These are phyloP conservation scores for Opeltia flavorubescens DNA, from an alignment of 495 filamentous ascomycete genomes.

Conservation along the genomic window DNA sequence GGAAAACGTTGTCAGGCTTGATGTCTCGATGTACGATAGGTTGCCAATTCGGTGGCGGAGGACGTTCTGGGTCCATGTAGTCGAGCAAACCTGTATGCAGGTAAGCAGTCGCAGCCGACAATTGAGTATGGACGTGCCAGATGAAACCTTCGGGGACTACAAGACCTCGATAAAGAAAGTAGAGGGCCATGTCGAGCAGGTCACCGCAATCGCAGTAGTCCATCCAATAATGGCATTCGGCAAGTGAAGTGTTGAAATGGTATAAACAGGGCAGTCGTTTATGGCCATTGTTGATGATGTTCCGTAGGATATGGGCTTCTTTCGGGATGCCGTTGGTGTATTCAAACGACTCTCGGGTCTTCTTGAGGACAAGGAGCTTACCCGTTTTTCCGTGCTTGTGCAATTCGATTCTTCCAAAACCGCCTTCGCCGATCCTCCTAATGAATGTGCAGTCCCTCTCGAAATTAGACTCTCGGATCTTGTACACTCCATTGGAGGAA, in stretches of 20 bases:
- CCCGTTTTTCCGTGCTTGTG: background rate
- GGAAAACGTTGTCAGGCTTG: conserved; percentile 3
- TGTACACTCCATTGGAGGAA: background rate
- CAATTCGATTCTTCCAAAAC: background rate
- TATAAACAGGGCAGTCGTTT: background rate
- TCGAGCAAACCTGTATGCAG: background rate
- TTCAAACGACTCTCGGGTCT: background rate
- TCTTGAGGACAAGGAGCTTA: background rate
- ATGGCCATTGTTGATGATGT: background rate
- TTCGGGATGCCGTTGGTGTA: background rate
- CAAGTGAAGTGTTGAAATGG: background rate
- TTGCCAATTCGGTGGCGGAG: background rate
- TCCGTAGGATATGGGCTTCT: background rate
- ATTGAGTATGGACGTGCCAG: background rate
- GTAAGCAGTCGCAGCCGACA: background rate
- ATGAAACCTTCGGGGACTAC: conserved; percentile 1
- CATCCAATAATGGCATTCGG: background rate
- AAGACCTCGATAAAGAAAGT: background rate
- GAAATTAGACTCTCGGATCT: background rate
- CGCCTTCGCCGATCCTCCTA: background rate
- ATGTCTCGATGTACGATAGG: conserved; percentile 4
- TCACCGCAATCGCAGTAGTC: background rate
- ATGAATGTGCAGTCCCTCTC: background rate
- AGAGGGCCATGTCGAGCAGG: background rate
- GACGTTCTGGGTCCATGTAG: background rate